Percentiles rank a stretch among this genome's conserved stretches.
Evolutionary conservation across 768 basidiomycete species (phyloP).

Genomic region (Psilocybe cubensis): DNA sequence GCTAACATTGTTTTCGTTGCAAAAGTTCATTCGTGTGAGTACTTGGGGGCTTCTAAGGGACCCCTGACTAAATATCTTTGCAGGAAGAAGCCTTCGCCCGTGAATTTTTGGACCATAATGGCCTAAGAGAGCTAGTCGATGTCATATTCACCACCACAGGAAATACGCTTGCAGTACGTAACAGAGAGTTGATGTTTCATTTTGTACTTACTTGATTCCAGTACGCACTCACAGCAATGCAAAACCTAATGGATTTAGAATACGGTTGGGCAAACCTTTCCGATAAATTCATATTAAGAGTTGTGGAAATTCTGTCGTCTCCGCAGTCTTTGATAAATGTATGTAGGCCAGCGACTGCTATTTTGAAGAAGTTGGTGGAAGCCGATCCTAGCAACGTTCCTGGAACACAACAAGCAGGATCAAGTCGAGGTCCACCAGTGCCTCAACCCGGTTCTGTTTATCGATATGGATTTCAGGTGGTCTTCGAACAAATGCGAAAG

Average conservation of each 20-base stretch:
- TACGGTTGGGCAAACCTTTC: conserved; percentile 82
- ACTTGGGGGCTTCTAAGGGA: neutral
- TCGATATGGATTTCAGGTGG: conserved; percentile 81
- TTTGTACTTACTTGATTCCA: conserved; percentile 31
- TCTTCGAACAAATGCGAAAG: conserved; percentile 82
- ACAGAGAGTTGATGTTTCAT: no score
- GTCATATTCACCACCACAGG: conserved; percentile 71
- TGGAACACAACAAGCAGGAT: conserved; percentile 58
- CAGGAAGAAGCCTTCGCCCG: conserved; percentile 85
- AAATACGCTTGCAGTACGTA: conserved; percentile 81
- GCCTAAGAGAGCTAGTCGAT: conserved; percentile 69
- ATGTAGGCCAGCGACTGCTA: conserved; percentile 88
- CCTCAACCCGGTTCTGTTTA: conserved; percentile 74
- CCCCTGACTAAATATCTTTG: neutral
- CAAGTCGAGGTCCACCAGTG: conserved; percentile 57
- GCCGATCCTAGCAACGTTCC: conserved; percentile 76
- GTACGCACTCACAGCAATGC: conserved; percentile 87
- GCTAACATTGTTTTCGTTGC: conserved; percentile 75
- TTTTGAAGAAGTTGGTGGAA: conserved; percentile 88
- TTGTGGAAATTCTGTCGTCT: conserved; percentile 80
- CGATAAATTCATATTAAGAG: conserved; percentile 71
- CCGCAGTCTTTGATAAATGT: conserved; percentile 83
- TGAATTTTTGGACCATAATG: conserved; percentile 76
- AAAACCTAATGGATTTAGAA: conserved; percentile 86
- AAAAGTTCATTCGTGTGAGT: conserved; percentile 76